Base-by-base conservation (phyloP, 495 filamentous ascomycete species). In the Glutinoglossum americanum region DNA sequence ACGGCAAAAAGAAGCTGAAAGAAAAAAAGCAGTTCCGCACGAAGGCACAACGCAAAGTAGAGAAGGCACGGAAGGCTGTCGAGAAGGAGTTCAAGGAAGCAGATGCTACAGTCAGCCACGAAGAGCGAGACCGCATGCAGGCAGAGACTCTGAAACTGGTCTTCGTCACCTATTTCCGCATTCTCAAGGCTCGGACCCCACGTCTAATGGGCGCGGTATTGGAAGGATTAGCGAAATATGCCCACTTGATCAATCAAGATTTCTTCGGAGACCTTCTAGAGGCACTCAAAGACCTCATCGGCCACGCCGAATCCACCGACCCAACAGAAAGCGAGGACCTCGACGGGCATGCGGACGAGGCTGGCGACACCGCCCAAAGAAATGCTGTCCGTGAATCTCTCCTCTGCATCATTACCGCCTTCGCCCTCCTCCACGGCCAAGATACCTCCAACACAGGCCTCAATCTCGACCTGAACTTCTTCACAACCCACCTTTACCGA, bases 211-310 rank as follows among this genome's bases (percentile, higher is more conserved):
- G 90, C 7, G 87, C 89, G 33, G 89, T 95, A 0, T 73, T 92
- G 4, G 88, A 98, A 68, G 92, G 92, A 53, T 72, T 98, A 28
- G 89, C 89, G 53, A 82, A 81, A 67, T 97, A 94, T 68, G 81
- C 89, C 19, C 92, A 94, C 66, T 73, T 98, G 19, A 96, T 98
- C 73, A 98, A 98, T 71, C 84, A 96, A 64, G 83, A 97, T 65
- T 95, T 97, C 73, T 98, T 98, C 67, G 92, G 92, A 23, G 92
- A 96, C 67, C 72, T 98, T 37, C 80, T 98, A 21, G 93, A 96
- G 64, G 89, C 87, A 8, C 73, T 98, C 28, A 92, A 92, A 66
- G 93, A 96, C 57, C 75, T 98, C 13, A 89, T 96, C 61, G 74
- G 74, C 10, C 76, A 85, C 59, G 80, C 81, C 54, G 80, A 84